These are phyloP conservation scores for Sabuloglossum arenarium DNA, from an alignment of 495 filamentous ascomycete species.

Conservation along the genomic window DNA sequence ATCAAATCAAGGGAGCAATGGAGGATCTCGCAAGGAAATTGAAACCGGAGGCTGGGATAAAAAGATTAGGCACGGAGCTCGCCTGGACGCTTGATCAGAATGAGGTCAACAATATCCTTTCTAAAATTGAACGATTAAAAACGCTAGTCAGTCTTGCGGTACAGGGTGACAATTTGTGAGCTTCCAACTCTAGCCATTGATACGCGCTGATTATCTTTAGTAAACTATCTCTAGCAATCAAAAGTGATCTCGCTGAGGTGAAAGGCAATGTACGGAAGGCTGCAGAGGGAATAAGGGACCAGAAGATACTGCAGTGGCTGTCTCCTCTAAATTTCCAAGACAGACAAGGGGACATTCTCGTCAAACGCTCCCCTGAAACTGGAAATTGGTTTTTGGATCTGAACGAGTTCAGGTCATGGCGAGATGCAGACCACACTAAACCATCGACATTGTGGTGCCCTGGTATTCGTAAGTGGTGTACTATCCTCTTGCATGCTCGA, in stretches of 20 bases:
- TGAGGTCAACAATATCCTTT: conserved; percentile 11
- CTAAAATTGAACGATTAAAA: conserved; percentile 16
- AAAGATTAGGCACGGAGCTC: conserved; percentile 8
- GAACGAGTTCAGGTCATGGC: neutral
- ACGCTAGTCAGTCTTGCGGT: conserved; percentile 10
- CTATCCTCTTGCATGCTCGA: neutral
- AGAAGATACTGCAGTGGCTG: neutral
- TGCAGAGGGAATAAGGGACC: neutral
- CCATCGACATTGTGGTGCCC: conserved; percentile 4
- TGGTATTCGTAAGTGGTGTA: neutral
- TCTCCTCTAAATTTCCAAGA: neutral
- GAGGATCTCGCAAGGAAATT: conserved; percentile 11
- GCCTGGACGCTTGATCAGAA: conserved; percentile 15
- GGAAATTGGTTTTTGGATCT: conserved; percentile 2
- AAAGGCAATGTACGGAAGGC: neutral
- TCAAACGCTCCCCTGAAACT: neutral
- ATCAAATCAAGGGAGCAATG: conserved; percentile 12
- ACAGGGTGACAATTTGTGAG: conserved; percentile 16
- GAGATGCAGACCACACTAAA: neutral
- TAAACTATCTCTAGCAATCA: neutral
- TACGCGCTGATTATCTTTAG: neutral
- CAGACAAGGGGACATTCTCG: neutral
- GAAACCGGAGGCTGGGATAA: conserved; percentile 7
- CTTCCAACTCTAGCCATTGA: neutral
- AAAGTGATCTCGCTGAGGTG: neutral